phyloP scores from a whole-genome alignment of 371 early-diverging fungal genomes.

The Mortierella sp. region DNA sequence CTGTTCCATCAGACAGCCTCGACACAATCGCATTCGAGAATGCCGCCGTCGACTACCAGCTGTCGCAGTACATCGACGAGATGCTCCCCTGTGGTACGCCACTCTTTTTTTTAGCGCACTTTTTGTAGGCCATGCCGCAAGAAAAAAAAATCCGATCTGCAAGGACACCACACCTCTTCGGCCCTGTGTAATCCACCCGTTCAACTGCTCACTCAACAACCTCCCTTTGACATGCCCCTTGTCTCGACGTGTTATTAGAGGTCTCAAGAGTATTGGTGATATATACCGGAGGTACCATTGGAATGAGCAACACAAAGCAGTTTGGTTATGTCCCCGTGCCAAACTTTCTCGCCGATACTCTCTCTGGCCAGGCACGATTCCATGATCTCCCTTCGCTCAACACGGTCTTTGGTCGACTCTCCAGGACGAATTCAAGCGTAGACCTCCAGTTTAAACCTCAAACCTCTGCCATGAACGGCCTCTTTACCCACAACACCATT shows the following conservation, averaged over 20 bases:
- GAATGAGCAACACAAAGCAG: constrained; percentile 86
- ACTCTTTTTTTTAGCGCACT: neutral
- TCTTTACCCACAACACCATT: constrained; percentile 36
- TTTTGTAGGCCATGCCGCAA: neutral
- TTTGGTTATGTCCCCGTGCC: constrained; percentile 87
- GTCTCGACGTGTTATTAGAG: constrained; percentile 59
- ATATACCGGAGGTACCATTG: constrained; percentile 97
- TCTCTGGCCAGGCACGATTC: constrained; percentile 86
- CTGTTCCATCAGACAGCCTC: constrained; percentile 20
- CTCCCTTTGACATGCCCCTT: neutral
- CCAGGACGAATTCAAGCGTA: constrained; percentile 44
- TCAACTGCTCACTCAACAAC: neutral
- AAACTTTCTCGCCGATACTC: constrained; percentile 82
- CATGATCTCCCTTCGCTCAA: constrained; percentile 78
- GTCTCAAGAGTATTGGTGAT: constrained; percentile 88
- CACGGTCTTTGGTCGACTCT: constrained; percentile 55
- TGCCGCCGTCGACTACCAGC: constrained; percentile 57
- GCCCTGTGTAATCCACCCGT: neutral
- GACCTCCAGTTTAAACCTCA: constrained; percentile 32
- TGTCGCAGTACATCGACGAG: constrained; percentile 57
- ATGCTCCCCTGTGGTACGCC: constrained; percentile 57
- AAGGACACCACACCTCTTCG: neutral
- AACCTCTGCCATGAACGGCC: constrained; percentile 34
- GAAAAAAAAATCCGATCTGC: constrained; percentile 1
- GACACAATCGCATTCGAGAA: constrained; percentile 58